phyloP scores from a whole-genome alignment of 2,329 filamentous ascomycete species.

The Orbilia javanica region DNA sequence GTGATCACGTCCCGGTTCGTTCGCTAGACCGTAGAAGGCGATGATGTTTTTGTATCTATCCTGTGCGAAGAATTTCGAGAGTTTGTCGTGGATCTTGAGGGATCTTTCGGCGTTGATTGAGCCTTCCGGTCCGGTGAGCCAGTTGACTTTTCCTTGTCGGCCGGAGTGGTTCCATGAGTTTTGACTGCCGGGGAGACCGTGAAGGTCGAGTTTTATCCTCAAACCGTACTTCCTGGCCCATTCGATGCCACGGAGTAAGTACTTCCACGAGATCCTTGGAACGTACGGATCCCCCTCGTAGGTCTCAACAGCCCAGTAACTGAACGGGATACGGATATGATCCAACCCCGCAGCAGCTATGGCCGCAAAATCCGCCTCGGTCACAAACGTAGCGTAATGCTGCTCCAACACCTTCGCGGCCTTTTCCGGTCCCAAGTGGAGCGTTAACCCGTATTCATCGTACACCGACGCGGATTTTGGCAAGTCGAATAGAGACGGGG shows the following conservation, averaged over 20 bases:
- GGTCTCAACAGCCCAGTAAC: conserved; percentile 91
- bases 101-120: conserved; percentile 65
- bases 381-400: conserved; percentile 91
- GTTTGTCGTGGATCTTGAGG: conserved; percentile 85
- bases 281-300: conserved; percentile 92
- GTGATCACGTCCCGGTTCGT: conserved; percentile 89
- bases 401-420: conserved; percentile 80
- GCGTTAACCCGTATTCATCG: conserved; percentile 88
- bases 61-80: conserved; percentile 95
- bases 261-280: conserved; percentile 87
- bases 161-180: conserved; percentile 99
- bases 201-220: conserved; percentile 90
- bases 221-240: conserved; percentile 93
- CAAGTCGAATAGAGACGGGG: conserved; percentile 81
- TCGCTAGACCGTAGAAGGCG: conserved; percentile 91
- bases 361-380: conserved; percentile 82
- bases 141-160: conserved; percentile 80
- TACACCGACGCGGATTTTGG: conserved; percentile 75
- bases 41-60: conserved; percentile 92
- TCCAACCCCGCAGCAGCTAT: conserved; percentile 91
- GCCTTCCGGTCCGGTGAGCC: conserved; percentile 90
- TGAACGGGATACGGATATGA: conserved; percentile 92
- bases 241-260: conserved; percentile 91
- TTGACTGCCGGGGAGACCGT: conserved; percentile 89
- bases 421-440: conserved; percentile 75